Percentiles rank a stretch among this genome's conserved stretches.
Conservation (phyloP, 805 yeast genomes). For the Kodamaea laetipori region DNA sequence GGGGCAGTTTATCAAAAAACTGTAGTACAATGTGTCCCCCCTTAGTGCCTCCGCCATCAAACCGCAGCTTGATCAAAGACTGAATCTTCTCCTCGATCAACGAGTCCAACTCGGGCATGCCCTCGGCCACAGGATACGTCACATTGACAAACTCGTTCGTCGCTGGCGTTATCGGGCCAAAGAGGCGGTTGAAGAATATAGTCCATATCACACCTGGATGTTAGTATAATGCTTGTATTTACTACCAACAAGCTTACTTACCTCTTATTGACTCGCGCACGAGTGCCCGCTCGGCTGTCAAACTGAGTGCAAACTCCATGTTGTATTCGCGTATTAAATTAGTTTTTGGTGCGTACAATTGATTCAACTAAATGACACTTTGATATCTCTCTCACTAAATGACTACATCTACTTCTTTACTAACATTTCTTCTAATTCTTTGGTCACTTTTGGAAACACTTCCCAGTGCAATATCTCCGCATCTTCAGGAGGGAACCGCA, state of each 20-base stretch:
- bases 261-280: slow-evolving; percentile 58
- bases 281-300: slow-evolving; percentile 54
- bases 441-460: slow-evolving; percentile 44
- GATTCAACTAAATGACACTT: no score
- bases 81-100: slow-evolving; percentile 40
- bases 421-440: no score
- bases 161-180: slow-evolving; percentile 63
- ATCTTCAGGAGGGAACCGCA: slow-evolving; percentile 52
- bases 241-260: slow-evolving; percentile 10
- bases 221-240: slow-evolving; percentile 5
- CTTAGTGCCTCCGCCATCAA: slow-evolving; percentile 21
- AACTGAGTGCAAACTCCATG: slow-evolving; percentile 51
- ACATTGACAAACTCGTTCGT: slow-evolving; percentile 58
- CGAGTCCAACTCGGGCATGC: slow-evolving; percentile 51
- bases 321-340: slow-evolving; percentile 6
- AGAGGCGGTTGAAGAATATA: slow-evolving; percentile 66
- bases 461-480: slow-evolving; percentile 37
- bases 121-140: slow-evolving; percentile 56
- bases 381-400: no score
- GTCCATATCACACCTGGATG: slow-evolving; percentile 59
- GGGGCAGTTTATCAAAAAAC: slow-evolving; percentile 42
- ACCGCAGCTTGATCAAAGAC: slow-evolving; percentile 31
- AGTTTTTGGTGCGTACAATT: not conserved
- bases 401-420: no score
- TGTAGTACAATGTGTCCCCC: slow-evolving; percentile 38